Evolutionary conservation across 164 flowering plant species (phyloP).

Genomic region (Nelumbo lutea): DNA sequence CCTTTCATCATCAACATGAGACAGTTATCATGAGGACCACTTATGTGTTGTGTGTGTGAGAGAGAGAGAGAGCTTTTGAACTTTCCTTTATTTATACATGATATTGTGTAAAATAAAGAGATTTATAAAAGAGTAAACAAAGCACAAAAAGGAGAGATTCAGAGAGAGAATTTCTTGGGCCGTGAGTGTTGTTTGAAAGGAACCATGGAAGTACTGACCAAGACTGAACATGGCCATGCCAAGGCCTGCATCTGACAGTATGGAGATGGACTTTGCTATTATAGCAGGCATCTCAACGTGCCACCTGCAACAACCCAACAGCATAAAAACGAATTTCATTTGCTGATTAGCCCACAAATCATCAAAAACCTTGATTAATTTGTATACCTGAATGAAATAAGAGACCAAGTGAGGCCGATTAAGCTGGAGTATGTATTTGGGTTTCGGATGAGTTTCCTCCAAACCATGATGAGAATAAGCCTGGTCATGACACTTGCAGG

Average conservation of each 20-base stretch:
- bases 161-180: neutral
- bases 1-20: neutral
- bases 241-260: conserved; percentile 96
- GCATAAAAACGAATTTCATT: conserved; percentile 1
- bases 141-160: neutral
- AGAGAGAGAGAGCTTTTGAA: neutral
- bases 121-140: no score
- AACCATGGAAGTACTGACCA: conserved; percentile 45
- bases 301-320: conserved; percentile 52
- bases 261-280: conserved; percentile 74
- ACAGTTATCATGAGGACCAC: neutral
- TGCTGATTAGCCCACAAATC: neutral
- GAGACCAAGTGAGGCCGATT: conserved; percentile 86
- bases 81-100: neutral
- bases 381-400: conserved; percentile 69
- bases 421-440: conserved; percentile 95
- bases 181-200: neutral
- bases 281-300: conserved; percentile 79
- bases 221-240: conserved; percentile 99
- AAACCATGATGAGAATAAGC: conserved; percentile 90
- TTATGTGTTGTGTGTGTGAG: neutral
- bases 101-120: neutral
- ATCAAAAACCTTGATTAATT: conserved; percentile 8
- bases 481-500: conserved; percentile 93
- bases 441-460: conserved; percentile 89